A percentile compares a stretch with the other conserved stretches of the same genome.
Evolutionary conservation across 2,329 filamentous ascomycete species (phyloP).

Genomic region (Epichloe sp.): DNA sequence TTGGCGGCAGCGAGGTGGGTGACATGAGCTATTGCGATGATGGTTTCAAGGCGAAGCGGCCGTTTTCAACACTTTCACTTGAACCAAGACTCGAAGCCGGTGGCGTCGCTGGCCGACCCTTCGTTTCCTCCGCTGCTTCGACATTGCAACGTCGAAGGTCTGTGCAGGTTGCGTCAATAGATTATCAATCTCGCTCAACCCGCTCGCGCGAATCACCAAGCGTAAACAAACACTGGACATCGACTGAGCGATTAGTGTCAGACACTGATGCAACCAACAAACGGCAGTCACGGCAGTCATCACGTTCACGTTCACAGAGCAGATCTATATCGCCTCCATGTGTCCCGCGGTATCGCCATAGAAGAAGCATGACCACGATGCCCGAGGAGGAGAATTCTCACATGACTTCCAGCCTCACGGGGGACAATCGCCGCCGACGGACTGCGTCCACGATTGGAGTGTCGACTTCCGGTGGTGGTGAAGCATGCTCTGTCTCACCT

Average conservation of each 20-base stretch:
- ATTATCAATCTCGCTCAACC: not conserved
- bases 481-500: not conserved
- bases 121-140: not conserved
- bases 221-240: not conserved
- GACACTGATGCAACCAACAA: not conserved
- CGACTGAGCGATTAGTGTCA: not conserved
- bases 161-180: not conserved
- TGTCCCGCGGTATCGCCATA: slow-evolving; percentile 6
- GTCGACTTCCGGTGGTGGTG: not conserved
- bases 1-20: not conserved
- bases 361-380: not conserved
- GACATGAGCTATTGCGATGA: not conserved
- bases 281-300: slow-evolving; percentile 2
- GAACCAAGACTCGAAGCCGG: not conserved
- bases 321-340: slow-evolving; percentile 7
- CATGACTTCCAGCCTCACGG: not conserved
- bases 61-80: not conserved
- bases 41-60: not conserved
- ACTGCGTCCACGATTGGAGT: not conserved
- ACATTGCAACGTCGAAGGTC: not conserved
- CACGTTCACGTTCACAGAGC: not conserved
- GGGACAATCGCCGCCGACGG: not conserved
- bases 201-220: not conserved
- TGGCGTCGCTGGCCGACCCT: not conserved
- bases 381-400: not conserved